Evolutionary conservation across 2,329 filamentous ascomycete species (phyloP), one percentile per base, ranked within the genome.

Genomic region (Biscogniauxia mediterranea): DNA sequence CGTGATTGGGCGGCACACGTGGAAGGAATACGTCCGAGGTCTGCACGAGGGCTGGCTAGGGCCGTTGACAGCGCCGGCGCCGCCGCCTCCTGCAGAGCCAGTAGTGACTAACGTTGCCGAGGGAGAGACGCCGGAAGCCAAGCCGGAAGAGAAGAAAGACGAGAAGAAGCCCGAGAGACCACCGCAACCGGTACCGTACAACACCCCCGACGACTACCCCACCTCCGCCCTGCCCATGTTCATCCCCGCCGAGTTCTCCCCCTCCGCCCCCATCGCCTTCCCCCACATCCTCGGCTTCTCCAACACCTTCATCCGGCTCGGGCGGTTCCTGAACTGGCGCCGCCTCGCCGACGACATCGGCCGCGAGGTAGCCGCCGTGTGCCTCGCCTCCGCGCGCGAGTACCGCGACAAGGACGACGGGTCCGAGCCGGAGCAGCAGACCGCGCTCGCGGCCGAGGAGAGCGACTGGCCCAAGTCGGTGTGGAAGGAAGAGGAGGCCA

Each of bases 11-110:
- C 82, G 94, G 60, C 91, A 97, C 74, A 89, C 94, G 9, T 99
- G 95, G 95, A 99, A 97, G 78, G 95, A 99, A 77, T 99, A 98
- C 75, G 81, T 98, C 23, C 85, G 93, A 61, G 95, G 95, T 53
- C 73, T 98, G 67, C 95, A 99, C 74, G 95, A 99, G 77, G 95
- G 95, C 59, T 99, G 95, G 94, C 79, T 99, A 23, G 94, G 95
- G 0, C 93, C 95, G 7, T 79, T 96, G 52, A 85, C 89, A 61
- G 77, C 86, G 59, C 89, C 90, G 1, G 70, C 74, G 26, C 73
- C 78, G 58, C 73, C 74, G 60, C 60, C 61, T 46, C 61, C 62
- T n/a, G 51, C 64, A 32, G 72, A 66, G n/a, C 15, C 60, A 32
- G 21, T 60, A 19, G 52, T 53, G 69, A 58, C 59, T 61, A 68